These are phyloP conservation scores for Fraxinus paxiana DNA, from an alignment of 305 asterid species.

Conservation along the genomic window DNA sequence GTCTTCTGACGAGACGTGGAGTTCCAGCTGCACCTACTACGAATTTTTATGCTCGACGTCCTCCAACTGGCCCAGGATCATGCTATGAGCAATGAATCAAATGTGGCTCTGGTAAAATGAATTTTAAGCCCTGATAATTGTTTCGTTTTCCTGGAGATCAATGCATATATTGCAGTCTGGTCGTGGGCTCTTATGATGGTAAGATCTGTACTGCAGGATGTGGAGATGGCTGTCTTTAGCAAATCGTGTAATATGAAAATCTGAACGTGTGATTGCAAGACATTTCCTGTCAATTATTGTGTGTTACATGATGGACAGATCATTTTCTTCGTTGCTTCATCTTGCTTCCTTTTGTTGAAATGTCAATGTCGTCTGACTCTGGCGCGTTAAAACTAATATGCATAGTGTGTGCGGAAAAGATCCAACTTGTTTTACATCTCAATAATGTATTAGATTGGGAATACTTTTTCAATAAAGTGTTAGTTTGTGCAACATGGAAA, in stretches of 20 bases:
- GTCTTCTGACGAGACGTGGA: constrained; percentile 75
- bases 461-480: not conserved
- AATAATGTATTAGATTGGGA: not conserved
- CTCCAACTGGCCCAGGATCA: constrained; percentile 74
- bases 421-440: not conserved
- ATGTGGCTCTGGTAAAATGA: not conserved
- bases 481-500: not conserved
- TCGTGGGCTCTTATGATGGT: not conserved
- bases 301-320: not conserved
- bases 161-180: not conserved
- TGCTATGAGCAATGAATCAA: constrained; percentile 63
- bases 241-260: not conserved
- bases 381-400: not conserved
- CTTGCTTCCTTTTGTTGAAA: not conserved
- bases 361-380: not conserved
- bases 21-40: constrained; percentile 78
- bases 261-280: not conserved
- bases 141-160: not conserved
- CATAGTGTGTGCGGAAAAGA: not conserved
- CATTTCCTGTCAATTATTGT: not conserved
- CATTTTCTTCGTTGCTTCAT: not conserved
- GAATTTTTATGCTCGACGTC: constrained; percentile 53
- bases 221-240: not conserved
- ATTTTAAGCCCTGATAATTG: not conserved
- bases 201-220: not conserved